A percentile compares a stretch with the other conserved stretches of the same genome.
Conservation (phyloP, 2,329 filamentous ascomycete species). For the Akanthomyces lecanii region DNA sequence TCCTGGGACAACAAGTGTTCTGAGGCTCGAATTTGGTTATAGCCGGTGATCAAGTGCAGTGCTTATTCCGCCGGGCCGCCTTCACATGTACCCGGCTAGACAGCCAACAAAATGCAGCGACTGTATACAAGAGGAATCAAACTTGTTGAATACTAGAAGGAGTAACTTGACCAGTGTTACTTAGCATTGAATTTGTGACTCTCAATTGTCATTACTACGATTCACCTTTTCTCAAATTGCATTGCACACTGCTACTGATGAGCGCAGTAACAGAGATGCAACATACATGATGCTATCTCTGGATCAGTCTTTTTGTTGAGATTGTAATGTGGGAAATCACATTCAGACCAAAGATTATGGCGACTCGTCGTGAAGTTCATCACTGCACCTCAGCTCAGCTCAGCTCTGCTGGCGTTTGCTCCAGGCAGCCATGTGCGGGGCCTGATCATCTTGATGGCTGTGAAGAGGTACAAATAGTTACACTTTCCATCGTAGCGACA, state of each 20-base stretch:
- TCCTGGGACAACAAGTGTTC: no score
- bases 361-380: not conserved
- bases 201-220: no score
- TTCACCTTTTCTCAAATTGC: no score
- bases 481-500: not conserved
- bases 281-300: not conserved
- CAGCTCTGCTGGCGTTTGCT: not conserved
- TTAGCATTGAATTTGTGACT: no score
- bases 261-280: no score
- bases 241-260: no score
- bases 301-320: not conserved
- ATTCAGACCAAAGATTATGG: not conserved
- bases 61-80: no score
- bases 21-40: not conserved
- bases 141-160: no score
- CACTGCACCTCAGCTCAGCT: not conserved
- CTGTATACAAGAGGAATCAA: no score
- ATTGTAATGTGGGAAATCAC: not conserved
- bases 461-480: not conserved
- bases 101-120: no score
- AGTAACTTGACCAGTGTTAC: no score
- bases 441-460: not conserved
- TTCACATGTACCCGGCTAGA: no score
- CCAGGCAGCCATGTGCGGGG: slow-evolving; percentile 7
- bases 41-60: not conserved